Base-by-base conservation (phyloP, 108 stramenopile species). In the Discostella stelligeroides region DNA sequence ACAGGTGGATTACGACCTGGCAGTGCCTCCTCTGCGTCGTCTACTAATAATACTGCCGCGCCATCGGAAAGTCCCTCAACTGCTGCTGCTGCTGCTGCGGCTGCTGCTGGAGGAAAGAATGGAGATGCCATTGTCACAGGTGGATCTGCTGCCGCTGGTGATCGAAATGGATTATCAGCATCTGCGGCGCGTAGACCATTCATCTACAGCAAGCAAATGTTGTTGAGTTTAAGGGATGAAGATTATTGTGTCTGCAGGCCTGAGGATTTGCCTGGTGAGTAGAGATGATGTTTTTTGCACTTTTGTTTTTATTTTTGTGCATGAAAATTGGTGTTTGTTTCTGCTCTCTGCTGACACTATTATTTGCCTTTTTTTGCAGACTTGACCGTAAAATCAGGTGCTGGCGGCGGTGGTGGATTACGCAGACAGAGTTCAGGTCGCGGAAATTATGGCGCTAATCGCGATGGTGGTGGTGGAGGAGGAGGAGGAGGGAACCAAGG, bases 191-290 rank as follows among this genome's bases (percentile, higher is more conserved):
- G 75, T 7, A 14, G 46, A 29, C 74, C 79, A 15, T 37, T 65
- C 13, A 80, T 80, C 37, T 76, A 80, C 47, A 72, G 70, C 70
- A 80, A 80, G 70, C 58, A 76, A 45, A 76, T 67, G 50, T 47
- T 79, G 34, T 43, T 79, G 70, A 61, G 65, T 50, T 41, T 71
- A 13, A 55, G 58, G 37, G 77, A 79, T 42, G 55, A 47, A 23
- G 64, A 63, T 9, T 72, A 79, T 57, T 79, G 77, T 61, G 50
- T 62, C 43, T 71, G 77, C 28, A 65, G 40, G 47, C 77, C 77
- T 0, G 63, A 50, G 23, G 65, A 71, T 60, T 71, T 70, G 59
- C 77, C 57, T 20, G 57, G 57, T 58, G n/a, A 58, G 57, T n/a
- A n/a, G n/a, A n/a, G n/a, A n/a, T n/a, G n/a, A n/a, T n/a, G 17